Conservation (phyloP, 768 basidiomycete genomes). For the Chlorophyllum brunneum region DNA sequence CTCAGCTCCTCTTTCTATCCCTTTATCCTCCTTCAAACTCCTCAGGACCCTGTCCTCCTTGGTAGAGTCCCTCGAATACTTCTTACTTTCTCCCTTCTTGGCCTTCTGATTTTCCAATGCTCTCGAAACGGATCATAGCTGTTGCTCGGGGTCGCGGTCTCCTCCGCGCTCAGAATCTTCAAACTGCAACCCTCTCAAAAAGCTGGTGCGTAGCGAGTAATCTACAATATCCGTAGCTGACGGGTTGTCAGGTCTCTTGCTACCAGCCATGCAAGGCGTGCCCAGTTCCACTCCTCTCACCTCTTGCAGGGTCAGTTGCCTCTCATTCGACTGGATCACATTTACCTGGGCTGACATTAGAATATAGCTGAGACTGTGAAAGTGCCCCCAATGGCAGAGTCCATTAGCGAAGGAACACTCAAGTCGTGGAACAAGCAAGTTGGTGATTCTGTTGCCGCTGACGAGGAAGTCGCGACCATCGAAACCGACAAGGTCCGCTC, state of each 20-base stretch:
- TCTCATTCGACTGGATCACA: not conserved
- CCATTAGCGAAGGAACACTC: constrained; percentile 95
- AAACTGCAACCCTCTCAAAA: constrained; percentile 21
- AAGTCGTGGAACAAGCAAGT: constrained; percentile 93
- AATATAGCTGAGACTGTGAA: constrained; percentile 78
- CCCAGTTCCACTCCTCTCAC: constrained; percentile 68
- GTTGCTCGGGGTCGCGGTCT: constrained; percentile 59
- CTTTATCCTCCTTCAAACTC: not conserved
- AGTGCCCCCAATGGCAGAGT: constrained; percentile 97
- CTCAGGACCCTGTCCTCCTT: too few species aligned
- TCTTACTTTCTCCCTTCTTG: not conserved
- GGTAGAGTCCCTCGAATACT: not conserved
- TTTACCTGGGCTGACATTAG: not conserved
- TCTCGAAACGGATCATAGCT: constrained; percentile 66
- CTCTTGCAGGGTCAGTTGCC: constrained; percentile 61
- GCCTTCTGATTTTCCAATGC: constrained; percentile 35
- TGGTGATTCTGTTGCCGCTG: constrained; percentile 84
- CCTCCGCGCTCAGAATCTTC: constrained; percentile 31
- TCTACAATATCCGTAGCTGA: constrained; percentile 5
- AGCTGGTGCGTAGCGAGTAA: constrained; percentile 17
- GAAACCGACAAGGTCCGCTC: constrained; percentile 92
- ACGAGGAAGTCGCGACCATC: constrained; percentile 97
- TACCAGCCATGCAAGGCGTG: constrained; percentile 41
- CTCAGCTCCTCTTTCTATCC: constrained; percentile 4
- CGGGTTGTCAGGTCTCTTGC: constrained; percentile 39